A percentile compares a stretch with the other conserved stretches of the same genome.
Evolutionary conservation across 2,329 filamentous ascomycete genomes (phyloP).

Genomic region (Clarireedia monteithiana): DNA sequence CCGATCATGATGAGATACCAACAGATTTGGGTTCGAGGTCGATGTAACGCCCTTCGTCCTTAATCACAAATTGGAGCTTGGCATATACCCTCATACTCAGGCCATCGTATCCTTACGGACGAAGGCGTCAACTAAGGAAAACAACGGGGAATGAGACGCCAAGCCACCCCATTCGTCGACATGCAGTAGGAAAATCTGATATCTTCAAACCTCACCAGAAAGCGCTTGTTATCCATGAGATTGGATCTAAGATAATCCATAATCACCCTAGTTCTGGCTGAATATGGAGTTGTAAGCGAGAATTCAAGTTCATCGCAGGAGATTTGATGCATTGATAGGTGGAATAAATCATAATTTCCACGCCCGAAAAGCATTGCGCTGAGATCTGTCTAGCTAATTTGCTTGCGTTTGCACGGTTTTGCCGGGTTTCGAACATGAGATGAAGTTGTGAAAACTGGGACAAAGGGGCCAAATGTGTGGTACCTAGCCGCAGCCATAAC

Average conservation of each 20-base stretch:
- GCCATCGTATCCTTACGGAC: background rate
- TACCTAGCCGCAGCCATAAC: background rate
- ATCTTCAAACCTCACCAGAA: background rate
- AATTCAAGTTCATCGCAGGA: background rate
- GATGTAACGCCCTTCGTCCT: background rate
- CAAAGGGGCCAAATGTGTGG: background rate
- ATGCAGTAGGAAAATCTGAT: background rate
- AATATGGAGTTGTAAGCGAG: background rate
- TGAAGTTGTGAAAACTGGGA: background rate
- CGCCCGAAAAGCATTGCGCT: background rate
- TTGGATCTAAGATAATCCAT: background rate
- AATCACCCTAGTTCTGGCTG: background rate
- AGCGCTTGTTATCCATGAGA: background rate
- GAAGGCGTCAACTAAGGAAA: too few species aligned
- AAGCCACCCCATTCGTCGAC: background rate
- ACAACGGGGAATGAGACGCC: background rate
- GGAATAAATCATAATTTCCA: background rate
- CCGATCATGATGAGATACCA: background rate
- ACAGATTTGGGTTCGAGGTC: background rate
- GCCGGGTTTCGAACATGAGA: constrained; percentile 6
- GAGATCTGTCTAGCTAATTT: background rate
- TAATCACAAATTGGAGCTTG: background rate
- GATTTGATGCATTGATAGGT: background rate
- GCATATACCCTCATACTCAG: background rate
- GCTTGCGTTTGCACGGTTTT: background rate